Conservation (phyloP, 352 stramenopile genomes). For the Phytophthora brassicae region DNA sequence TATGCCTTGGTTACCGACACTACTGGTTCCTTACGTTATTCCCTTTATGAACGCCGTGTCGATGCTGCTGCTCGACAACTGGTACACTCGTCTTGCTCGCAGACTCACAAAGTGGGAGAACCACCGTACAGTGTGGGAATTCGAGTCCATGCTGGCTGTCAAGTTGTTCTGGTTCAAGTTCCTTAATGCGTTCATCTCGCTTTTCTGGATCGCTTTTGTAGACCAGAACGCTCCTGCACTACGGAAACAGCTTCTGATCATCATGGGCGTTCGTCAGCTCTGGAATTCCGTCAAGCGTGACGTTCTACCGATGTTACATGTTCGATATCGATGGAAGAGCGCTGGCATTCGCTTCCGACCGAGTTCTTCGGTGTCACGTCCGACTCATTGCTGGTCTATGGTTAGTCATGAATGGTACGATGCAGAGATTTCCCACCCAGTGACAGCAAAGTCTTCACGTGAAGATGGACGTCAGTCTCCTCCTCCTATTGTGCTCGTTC, state of each 20-base stretch:
- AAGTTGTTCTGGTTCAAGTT: conserved; percentile 88
- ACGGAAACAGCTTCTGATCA: conserved; percentile 66
- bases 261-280: conserved; percentile 71
- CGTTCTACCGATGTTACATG: conserved; percentile 52
- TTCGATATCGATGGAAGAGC: conserved; percentile 44
- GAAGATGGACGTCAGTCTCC: conserved; percentile 13
- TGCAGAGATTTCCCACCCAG: conserved; percentile 28
- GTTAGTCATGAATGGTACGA: conserved; percentile 62
- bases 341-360: conserved; percentile 42
- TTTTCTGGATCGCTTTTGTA: conserved; percentile 80
- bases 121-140: conserved; percentile 76
- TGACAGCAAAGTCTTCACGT: neutral
- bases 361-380: conserved; percentile 11
- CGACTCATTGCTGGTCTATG: conserved; percentile 21
- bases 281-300: conserved; percentile 63
- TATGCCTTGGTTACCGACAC: conserved; percentile 41
- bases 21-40: conserved; percentile 55
- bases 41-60: conserved; percentile 64
- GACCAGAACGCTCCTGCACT: conserved; percentile 49
- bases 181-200: conserved; percentile 79
- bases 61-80: conserved; percentile 74
- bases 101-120: conserved; percentile 75
- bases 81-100: conserved; percentile 67
- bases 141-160: conserved; percentile 71
- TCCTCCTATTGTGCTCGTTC: conserved; percentile 54